A percentile compares a stretch with the other conserved stretches of the same genome.
phyloP scores from a whole-genome alignment of 2,329 filamentous ascomycete species.

The Parastagonospora avenae region DNA sequence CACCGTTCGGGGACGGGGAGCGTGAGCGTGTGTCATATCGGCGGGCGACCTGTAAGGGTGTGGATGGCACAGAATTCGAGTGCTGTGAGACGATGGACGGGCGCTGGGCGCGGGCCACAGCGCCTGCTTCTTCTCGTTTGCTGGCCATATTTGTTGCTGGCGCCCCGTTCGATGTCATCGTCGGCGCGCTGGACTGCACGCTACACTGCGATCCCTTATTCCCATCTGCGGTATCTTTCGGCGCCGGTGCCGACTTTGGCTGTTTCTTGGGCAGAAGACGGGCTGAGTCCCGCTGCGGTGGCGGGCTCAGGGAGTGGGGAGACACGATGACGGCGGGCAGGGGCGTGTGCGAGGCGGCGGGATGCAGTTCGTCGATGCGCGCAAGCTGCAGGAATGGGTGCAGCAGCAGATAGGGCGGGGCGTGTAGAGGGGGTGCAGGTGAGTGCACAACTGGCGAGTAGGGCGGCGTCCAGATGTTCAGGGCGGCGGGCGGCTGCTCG shows the following conservation, averaged over 20 bases:
- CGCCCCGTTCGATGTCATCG: conserved; percentile 45
- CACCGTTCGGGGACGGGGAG: conserved; percentile 77
- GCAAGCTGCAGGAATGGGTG: conserved; percentile 37
- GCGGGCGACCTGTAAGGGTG: conserved; percentile 85
- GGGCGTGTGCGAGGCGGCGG: conserved; percentile 21
- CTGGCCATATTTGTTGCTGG: conserved; percentile 26
- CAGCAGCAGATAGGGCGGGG: conserved; percentile 29
- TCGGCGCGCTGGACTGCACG: conserved; percentile 43
- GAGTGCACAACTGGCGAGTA: conserved; percentile 17
- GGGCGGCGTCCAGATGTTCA: conserved; percentile 14
- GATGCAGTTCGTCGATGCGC: conserved; percentile 35
- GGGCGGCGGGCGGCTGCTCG: conserved; percentile 14
- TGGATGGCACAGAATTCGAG: conserved; percentile 91
- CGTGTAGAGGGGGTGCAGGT: conserved; percentile 13
- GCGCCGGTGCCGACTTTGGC: conserved; percentile 33
- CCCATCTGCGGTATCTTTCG: conserved; percentile 45
- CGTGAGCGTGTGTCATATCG: conserved; percentile 79
- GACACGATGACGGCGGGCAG: conserved; percentile 47
- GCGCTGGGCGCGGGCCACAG: conserved; percentile 44
- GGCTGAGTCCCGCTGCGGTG: conserved; percentile 39
- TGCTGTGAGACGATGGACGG: conserved; percentile 65
- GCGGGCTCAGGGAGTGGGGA: conserved; percentile 42
- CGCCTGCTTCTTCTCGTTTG: conserved; percentile 33
- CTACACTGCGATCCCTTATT: conserved; percentile 35
- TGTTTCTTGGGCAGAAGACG: conserved; percentile 37